Percentiles rank a stretch among this genome's conserved stretches.
Evolutionary conservation across 768 basidiomycete genomes (phyloP).

Genomic region (Vararia minispora): DNA sequence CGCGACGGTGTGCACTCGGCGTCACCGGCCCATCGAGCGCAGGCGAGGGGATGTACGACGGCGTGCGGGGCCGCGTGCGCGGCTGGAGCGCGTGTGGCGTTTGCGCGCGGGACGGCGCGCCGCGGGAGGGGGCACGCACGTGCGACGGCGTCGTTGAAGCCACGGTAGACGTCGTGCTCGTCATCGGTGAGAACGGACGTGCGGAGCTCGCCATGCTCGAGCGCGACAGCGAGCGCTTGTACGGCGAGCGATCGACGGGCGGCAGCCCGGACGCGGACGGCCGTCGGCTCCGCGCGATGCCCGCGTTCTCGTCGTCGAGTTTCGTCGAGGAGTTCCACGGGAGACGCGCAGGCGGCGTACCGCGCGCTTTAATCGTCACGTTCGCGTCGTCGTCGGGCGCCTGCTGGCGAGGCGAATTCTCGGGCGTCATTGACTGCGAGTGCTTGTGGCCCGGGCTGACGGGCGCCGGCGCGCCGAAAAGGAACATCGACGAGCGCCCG

Average conservation of each 20-base stretch:
- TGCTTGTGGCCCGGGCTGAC: conserved; percentile 57
- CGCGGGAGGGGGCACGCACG: conserved; percentile 37
- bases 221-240: conserved; percentile 12
- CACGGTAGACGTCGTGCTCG: conserved; percentile 12
- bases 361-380: conserved; percentile 28
- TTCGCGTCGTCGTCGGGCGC: conserved; percentile 25
- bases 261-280: conserved; percentile 33
- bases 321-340: conserved; percentile 79
- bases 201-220: conserved; percentile 15
- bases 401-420: conserved; percentile 42
- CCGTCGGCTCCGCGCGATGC: conserved; percentile 34
- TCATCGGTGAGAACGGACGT: conserved; percentile 14
- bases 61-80: conserved; percentile 67
- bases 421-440: conserved; percentile 61
- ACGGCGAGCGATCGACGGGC: conserved; percentile 7
- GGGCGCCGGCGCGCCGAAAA: conserved; percentile 37
- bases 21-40: too few relatives aligned
- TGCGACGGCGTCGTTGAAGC: conserved; percentile 25
- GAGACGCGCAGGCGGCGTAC: conserved; percentile 14
- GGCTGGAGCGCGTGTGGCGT: conserved; percentile 43
- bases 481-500: conserved; percentile 55
- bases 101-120: conserved; percentile 46
- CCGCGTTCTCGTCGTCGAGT: conserved; percentile 45
- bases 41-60: conserved; percentile 68
- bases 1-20: conserved; percentile 30